These are phyloP conservation scores for Phytophthora syringae DNA, from an alignment of 352 stramenopile species.

Conservation along the genomic window DNA sequence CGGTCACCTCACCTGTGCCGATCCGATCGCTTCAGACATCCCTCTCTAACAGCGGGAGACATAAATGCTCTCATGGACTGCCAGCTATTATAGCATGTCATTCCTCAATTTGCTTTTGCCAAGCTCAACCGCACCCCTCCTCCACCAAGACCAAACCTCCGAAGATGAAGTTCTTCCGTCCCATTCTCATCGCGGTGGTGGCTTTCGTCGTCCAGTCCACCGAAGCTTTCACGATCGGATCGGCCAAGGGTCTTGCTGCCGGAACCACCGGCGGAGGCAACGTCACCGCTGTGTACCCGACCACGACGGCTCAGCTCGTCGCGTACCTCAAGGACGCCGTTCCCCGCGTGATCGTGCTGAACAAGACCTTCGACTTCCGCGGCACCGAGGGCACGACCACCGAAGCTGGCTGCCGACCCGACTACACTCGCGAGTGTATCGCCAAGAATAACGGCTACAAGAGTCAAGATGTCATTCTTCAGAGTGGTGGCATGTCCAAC, in stretches of 20 bases:
- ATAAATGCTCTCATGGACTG: not conserved
- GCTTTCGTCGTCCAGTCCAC: slow-evolving; percentile 23
- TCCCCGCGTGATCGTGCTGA: slow-evolving; percentile 40
- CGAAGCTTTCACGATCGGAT: slow-evolving; percentile 31
- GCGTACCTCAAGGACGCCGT: slow-evolving; percentile 21
- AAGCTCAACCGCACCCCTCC: too few species aligned
- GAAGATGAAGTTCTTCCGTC: slow-evolving; percentile 31
- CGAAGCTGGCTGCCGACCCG: slow-evolving; percentile 35
- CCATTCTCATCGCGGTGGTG: slow-evolving; percentile 30
- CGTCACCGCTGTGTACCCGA: slow-evolving; percentile 31
- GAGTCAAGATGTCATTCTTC: slow-evolving; percentile 47
- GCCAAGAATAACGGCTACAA: slow-evolving; percentile 42
- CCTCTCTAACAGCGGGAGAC: slow-evolving; percentile 23
- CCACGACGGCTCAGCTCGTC: slow-evolving; percentile 31
- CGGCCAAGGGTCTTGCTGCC: slow-evolving; percentile 26
- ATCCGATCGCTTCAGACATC: slow-evolving; percentile 20
- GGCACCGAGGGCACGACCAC: slow-evolving; percentile 41
- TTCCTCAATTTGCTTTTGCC: slow-evolving; percentile 19
- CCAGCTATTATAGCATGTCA: slow-evolving; percentile 5
- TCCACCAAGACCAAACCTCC: too few species aligned
- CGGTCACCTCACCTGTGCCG: slow-evolving; percentile 10
- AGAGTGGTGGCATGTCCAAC: slow-evolving; percentile 44
- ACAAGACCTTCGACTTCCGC: slow-evolving; percentile 43
- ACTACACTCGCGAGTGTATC: slow-evolving; percentile 44
- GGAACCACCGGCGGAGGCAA: slow-evolving; percentile 36